Evolutionary conservation across 108 stramenopile species (phyloP).

Genomic region (Aurantiochytrium sp.): DNA sequence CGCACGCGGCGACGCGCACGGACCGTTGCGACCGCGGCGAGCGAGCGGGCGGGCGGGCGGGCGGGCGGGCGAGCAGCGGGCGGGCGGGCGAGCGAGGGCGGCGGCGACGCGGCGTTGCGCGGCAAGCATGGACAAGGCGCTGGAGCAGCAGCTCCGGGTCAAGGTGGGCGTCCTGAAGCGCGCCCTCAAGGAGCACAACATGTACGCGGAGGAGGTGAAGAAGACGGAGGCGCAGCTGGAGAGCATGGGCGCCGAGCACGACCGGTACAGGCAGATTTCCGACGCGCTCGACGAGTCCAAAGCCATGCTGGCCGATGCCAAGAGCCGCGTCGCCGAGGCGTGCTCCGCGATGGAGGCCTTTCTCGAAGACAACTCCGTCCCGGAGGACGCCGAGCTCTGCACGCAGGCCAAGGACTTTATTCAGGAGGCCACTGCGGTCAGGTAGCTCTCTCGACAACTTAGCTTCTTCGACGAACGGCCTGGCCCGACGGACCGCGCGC

Average conservation of each 20-base stretch:
- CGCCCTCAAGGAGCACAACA: slow-evolving; percentile 16
- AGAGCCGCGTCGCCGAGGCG: not conserved
- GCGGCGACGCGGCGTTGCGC: too few species aligned
- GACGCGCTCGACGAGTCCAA: not conserved
- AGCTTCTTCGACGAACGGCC: too few species aligned
- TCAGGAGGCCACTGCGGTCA: not conserved
- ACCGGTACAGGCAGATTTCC: not conserved
- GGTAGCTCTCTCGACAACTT: not conserved
- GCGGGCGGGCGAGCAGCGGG: too few species aligned
- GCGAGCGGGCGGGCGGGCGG: too few species aligned
- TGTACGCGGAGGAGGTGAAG: slow-evolving; percentile 22
- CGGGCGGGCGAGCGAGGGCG: too few species aligned
- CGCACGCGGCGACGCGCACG: too few species aligned
- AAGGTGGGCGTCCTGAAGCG: slow-evolving; percentile 26
- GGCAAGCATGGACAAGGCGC: not conserved
- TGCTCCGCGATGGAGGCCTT: not conserved
- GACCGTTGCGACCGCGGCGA: too few species aligned
- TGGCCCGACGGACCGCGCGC: too few species aligned
- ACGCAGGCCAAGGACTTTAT: not conserved
- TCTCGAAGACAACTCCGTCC: not conserved
- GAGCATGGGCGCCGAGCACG: slow-evolving; percentile 18
- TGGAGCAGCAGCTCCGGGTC: not conserved
- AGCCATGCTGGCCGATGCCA: not conserved
- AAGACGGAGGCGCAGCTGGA: slow-evolving; percentile 9
- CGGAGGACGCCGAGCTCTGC: not conserved